Conservation (phyloP, 495 filamentous ascomycete species). For the Daldinia caldariorum region DNA sequence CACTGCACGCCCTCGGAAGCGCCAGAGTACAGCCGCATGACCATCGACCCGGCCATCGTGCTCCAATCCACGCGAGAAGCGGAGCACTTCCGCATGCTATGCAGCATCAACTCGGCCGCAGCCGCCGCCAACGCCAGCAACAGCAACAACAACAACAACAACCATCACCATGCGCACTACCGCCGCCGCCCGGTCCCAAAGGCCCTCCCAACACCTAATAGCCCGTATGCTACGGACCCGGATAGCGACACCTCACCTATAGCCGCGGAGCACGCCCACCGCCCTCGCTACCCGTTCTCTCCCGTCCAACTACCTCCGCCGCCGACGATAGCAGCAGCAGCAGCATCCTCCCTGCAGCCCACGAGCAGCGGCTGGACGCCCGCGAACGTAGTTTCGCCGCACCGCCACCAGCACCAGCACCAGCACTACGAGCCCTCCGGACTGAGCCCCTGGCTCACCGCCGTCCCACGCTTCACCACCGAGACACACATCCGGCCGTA, state of each 20-base stretch:
- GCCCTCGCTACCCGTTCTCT: slow-evolving; percentile 45
- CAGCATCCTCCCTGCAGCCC: slow-evolving; percentile 24
- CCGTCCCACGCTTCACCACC: slow-evolving; percentile 53
- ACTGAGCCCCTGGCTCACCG: slow-evolving; percentile 56
- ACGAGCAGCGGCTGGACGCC: slow-evolving; percentile 40
- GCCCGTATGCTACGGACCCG: slow-evolving; percentile 50
- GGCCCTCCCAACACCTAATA: slow-evolving; percentile 36
- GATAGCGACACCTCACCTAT: slow-evolving; percentile 52
- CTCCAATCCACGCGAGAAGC: slow-evolving; percentile 63
- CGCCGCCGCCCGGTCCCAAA: slow-evolving; percentile 41
- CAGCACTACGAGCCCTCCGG: slow-evolving; percentile 35
- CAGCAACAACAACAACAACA: slow-evolving; percentile 23
- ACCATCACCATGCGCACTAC: slow-evolving; percentile 14
- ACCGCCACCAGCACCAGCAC: not conserved
- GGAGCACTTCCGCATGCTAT: slow-evolving; percentile 56
- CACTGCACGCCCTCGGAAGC: slow-evolving; percentile 71
- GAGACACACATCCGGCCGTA: slow-evolving; percentile 36
- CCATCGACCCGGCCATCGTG: slow-evolving; percentile 72
- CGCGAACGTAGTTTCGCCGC: slow-evolving; percentile 39
- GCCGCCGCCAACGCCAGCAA: not conserved
- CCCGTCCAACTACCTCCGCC: slow-evolving; percentile 26
- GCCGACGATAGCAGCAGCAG: slow-evolving; percentile 7
- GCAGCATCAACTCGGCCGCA: slow-evolving; percentile 25
- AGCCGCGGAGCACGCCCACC: slow-evolving; percentile 30
- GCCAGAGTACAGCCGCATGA: slow-evolving; percentile 69